These are phyloP conservation scores for Glonium stellatum DNA, from an alignment of 495 filamentous ascomycete genomes.

Conservation along the genomic window DNA sequence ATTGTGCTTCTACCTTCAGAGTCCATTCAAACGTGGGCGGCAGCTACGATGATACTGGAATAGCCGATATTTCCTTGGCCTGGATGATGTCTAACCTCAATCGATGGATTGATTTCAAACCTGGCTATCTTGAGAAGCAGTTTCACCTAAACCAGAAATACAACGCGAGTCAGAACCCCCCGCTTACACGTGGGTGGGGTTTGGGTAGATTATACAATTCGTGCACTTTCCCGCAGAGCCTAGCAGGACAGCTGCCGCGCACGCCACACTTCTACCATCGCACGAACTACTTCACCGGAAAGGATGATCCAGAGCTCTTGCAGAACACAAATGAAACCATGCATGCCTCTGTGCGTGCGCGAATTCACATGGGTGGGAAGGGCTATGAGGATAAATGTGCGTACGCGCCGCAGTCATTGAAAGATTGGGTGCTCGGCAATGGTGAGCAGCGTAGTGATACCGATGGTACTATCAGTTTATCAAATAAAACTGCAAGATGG, in stretches of 20 bases:
- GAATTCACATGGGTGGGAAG: slow-evolving; percentile 7
- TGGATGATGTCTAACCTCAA: slow-evolving; percentile 34
- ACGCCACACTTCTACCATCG: slow-evolving; percentile 8
- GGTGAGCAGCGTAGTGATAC: neutral
- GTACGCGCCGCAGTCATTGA: slow-evolving; percentile 8
- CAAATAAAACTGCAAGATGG: neutral
- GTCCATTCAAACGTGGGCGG: slow-evolving; percentile 19
- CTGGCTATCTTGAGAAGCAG: slow-evolving; percentile 76
- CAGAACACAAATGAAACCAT: neutral
- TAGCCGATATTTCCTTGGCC: slow-evolving; percentile 31
- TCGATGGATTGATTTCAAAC: slow-evolving; percentile 41
- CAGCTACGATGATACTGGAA: slow-evolving; percentile 26
- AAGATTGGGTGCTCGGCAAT: slow-evolving; percentile 1
- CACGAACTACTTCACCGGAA: slow-evolving; percentile 7
- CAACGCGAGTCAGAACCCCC: slow-evolving; percentile 43
- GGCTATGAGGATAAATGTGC: slow-evolving; percentile 6
- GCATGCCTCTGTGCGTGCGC: slow-evolving; percentile 9
- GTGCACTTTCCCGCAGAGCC: slow-evolving; percentile 64
- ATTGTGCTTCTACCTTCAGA: too few relatives aligned
- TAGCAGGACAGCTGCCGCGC: slow-evolving; percentile 3
- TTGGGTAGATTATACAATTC: slow-evolving; percentile 74
- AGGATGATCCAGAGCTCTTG: neutral
- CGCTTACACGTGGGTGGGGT: slow-evolving; percentile 71
- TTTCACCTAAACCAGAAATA: slow-evolving; percentile 57
- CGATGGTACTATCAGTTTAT: neutral